Percentiles rank a stretch among this genome's conserved stretches.
These are phyloP conservation scores for Penicillium griseofulvum DNA, from an alignment of 2,329 filamentous ascomycete species.

Conservation along the genomic window DNA sequence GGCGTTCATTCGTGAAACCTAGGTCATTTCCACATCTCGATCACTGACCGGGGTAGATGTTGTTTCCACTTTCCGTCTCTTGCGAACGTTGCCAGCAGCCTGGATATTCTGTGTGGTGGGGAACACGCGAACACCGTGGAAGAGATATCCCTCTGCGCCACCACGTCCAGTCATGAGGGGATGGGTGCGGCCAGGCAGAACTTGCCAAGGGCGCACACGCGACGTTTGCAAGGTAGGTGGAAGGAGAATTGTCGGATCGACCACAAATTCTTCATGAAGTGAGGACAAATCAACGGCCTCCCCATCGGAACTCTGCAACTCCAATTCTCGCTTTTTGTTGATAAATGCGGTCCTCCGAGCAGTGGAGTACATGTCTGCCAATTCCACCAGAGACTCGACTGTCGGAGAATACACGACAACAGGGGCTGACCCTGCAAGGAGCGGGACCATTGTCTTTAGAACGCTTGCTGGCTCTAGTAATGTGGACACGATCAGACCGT, in stretches of 20 bases:
- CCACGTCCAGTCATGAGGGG: slow-evolving; percentile 88
- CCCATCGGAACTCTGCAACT: slow-evolving; percentile 15
- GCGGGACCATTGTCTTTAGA: slow-evolving; percentile 70
- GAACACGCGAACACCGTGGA: slow-evolving; percentile 77
- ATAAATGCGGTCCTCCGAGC: slow-evolving; percentile 72
- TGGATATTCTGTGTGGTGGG: slow-evolving; percentile 77
- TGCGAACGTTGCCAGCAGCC: slow-evolving; percentile 68
- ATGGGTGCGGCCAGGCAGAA: slow-evolving; percentile 86
- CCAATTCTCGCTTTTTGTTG: slow-evolving; percentile 34
- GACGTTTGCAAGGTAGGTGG: slow-evolving; percentile 78
- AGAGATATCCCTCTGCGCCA: slow-evolving; percentile 85
- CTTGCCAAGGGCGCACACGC: slow-evolving; percentile 79
- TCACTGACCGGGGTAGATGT: slow-evolving; percentile 25
- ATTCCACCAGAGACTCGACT: slow-evolving; percentile 71
- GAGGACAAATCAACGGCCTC: slow-evolving; percentile 22
- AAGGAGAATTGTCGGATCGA: slow-evolving; percentile 82
- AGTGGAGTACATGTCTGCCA: slow-evolving; percentile 83
- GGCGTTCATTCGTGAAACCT: slow-evolving; percentile 4
- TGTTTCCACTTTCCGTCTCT: slow-evolving; percentile 63
- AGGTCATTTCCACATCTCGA: slow-evolving; percentile 33
- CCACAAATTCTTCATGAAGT: slow-evolving; percentile 67
- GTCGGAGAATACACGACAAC: slow-evolving; percentile 82
- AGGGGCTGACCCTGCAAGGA: slow-evolving; percentile 78
- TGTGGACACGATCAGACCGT: slow-evolving; percentile 77
- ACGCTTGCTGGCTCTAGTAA: slow-evolving; percentile 78